Base-by-base conservation (phyloP, 2,329 filamentous ascomycete genomes). In the Sclerotinia minor region DNA sequence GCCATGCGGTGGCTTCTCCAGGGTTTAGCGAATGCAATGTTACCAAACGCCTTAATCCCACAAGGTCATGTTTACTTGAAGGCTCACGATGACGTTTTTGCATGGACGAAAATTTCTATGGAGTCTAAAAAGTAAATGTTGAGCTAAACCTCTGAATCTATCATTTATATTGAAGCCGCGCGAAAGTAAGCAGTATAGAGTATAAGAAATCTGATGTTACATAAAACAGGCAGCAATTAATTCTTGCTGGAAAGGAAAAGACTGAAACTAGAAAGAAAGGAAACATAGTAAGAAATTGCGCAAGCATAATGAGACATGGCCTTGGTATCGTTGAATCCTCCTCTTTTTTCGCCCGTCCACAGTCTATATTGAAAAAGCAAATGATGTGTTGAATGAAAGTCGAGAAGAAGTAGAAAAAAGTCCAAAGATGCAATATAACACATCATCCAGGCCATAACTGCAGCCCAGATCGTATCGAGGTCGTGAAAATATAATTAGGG, bases 221-320 rank as follows among this genome's bases (percentile, higher is more conserved):
- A 54, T 54, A 26, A 47, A 67, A 35, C 24, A 67, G 65, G 65
- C 65, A 63, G 58, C 47, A 54, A 67, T 26, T 15, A 21, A 45
- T 47, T 35, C 38, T 35, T 54, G 55, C 65, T 35, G 21, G 21
- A 41, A 47, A 63, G 24, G 21, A 38, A 60, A 53, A 15, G 49
- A 8, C 49, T 54, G 38, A 63, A 63, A 47, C 26, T 44, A 5
- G 2, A 32, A 52, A n/a, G 26, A 41, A 64, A 58, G 17, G 15
- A 17, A 17, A 32, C 53, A 45, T 26, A 11, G 47, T 24, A 45
- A 52, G 9, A 9, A 45, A 44, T 19, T 35, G 45, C 24, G 26
- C 15, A 35, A 26, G 8, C n/a, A n/a, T 59, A 13, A 55, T 24
- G 24, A 58, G 15, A 54, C n/a, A 32, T 6, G 57, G 47, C 9